phyloP scores from a whole-genome alignment of 208 protist genomes.

The Trypanosoma avium region DNA sequence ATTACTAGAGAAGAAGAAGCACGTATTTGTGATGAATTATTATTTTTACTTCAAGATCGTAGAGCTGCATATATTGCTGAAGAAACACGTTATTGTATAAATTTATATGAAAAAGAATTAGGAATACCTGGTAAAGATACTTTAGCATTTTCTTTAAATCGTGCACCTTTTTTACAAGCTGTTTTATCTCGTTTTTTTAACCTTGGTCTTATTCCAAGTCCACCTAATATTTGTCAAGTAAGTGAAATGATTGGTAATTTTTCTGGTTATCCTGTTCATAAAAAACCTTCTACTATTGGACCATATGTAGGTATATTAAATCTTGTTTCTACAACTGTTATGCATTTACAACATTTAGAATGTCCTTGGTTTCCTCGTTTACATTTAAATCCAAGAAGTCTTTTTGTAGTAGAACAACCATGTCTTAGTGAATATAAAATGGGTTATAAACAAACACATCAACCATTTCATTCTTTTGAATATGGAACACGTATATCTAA shows the following conservation, averaged over 20 bases:
- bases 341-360: conserved; percentile 81
- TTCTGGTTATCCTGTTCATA: conserved; percentile 85
- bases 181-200: conserved; percentile 81
- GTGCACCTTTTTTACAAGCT: conserved; percentile 62
- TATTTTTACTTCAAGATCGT: conserved; percentile 66
- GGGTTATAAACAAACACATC: conserved; percentile 84
- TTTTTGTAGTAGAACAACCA: conserved; percentile 81
- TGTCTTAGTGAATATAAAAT: conserved; percentile 84
- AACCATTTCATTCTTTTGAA: conserved; percentile 87
- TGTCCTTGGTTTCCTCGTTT: conserved; percentile 86
- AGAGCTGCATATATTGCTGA: conserved; percentile 84
- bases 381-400: conserved; percentile 71
- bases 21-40: conserved; percentile 69
- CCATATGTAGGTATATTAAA: conserved; percentile 86
- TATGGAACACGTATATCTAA: conserved; percentile 87
- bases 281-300: conserved; percentile 77
- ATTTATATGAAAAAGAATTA: conserved; percentile 83
- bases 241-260: conserved; percentile 91
- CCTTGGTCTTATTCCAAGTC: conserved; percentile 75
- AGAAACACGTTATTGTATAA: conserved; percentile 89
- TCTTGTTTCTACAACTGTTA: conserved; percentile 78
- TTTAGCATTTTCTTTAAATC: conserved; percentile 71
- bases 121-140: conserved; percentile 81
- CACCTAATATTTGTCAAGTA: conserved; percentile 87
- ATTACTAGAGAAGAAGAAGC: conserved; percentile 78